A percentile compares a stretch with the other conserved stretches of the same genome.
These are phyloP conservation scores for Hymenoscyphus repandus DNA, from an alignment of 2,329 filamentous ascomycete genomes.

Conservation along the genomic window DNA sequence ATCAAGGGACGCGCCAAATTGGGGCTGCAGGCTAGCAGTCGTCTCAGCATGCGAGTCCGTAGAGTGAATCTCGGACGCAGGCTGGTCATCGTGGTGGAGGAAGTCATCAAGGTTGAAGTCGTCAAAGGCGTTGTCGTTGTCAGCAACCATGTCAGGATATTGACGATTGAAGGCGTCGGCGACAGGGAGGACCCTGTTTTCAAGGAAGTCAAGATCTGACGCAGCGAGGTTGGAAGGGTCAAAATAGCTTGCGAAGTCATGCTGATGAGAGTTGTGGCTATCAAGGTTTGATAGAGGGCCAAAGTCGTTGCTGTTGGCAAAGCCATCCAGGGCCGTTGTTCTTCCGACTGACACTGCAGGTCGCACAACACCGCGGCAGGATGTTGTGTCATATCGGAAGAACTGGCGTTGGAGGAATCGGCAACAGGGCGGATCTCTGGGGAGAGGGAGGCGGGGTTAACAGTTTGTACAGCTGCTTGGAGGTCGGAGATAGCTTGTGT, in stretches of 20 bases:
- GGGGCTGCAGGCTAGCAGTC: constrained; percentile 68
- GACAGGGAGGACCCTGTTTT: constrained; percentile 71
- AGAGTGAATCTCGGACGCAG: constrained; percentile 31
- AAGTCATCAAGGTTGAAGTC: constrained; percentile 48
- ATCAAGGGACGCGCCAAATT: constrained; percentile 65
- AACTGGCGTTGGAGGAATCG: constrained; percentile 35
- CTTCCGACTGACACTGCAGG: constrained; percentile 98
- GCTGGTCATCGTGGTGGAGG: constrained; percentile 45
- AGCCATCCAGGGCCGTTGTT: constrained; percentile 30
- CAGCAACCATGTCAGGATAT: constrained; percentile 61
- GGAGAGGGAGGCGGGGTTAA: constrained; percentile 58
- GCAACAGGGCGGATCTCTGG: constrained; percentile 49
- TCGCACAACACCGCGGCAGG: constrained; percentile 99
- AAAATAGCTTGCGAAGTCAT: constrained; percentile 67
- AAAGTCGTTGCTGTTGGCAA: constrained; percentile 22
- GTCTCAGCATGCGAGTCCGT: constrained; percentile 33
- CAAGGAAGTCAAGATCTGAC: constrained; percentile 70
- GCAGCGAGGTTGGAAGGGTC: constrained; percentile 62
- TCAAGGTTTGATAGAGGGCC: constrained; percentile 39
- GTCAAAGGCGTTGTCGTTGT: constrained; percentile 50
- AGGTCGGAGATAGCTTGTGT: constrained; percentile 21
- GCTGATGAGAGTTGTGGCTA: constrained; percentile 56
- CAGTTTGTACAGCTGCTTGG: constrained; percentile 42
- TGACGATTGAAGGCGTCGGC: constrained; percentile 61
- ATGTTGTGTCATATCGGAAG: constrained; percentile 97